Evolutionary conservation across 805 yeast genomes (phyloP).

Genomic region (Candida patagonica): DNA sequence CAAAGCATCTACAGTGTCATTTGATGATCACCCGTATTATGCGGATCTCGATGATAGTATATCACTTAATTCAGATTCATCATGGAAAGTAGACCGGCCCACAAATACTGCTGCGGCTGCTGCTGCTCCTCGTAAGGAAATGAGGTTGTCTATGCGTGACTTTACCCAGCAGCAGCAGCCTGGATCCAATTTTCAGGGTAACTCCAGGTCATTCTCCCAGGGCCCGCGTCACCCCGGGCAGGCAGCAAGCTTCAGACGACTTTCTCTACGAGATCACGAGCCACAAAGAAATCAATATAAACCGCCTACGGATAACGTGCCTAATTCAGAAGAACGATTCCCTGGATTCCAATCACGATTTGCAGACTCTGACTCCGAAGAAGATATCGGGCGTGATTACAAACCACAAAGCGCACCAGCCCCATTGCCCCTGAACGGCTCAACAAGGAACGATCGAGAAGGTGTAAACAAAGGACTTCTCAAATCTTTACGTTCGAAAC

Average conservation of each 20-base stretch:
- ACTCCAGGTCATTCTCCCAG: not conserved
- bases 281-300: no score
- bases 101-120: no score
- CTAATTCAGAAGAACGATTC: no score
- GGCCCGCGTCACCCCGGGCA: no score
- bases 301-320: no score
- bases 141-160: conserved; percentile 9
- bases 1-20: no score
- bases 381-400: conserved; percentile 14
- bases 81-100: conserved; percentile 17
- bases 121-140: not conserved
- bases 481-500: no score
- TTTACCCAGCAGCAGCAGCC: not conserved
- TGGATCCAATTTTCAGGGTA: no score
- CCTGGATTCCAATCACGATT: conserved; percentile 23
- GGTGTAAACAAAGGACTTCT: no score
- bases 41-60: conserved; percentile 14
- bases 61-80: conserved; percentile 19
- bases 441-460: no score
- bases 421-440: no score
- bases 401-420: conserved; percentile 4
- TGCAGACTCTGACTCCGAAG: conserved; percentile 27
- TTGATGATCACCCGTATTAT: no score
- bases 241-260: conserved; percentile 2
- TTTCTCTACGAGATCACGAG: conserved; percentile 8